Evolutionary conservation across 2,329 filamentous ascomycete species (phyloP).

Genomic region (Hymenoscyphus linearis): DNA sequence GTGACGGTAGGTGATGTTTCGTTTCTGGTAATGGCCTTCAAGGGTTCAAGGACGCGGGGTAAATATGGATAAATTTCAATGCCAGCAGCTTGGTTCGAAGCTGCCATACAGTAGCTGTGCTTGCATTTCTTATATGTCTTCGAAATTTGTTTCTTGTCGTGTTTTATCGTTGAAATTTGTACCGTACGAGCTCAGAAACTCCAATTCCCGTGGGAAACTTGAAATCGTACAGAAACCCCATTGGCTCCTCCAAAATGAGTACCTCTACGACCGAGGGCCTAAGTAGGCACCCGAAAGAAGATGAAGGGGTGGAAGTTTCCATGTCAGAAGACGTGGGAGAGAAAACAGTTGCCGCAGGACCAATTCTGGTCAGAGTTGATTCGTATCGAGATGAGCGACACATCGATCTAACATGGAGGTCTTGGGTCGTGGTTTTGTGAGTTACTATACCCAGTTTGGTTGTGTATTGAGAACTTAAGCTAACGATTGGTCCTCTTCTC

Average conservation of each 20-base stretch:
- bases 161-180: not conserved
- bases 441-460: slow-evolving; percentile 9
- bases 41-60: not conserved
- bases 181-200: not conserved
- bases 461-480: slow-evolving; percentile 34
- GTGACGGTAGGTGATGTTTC: not conserved
- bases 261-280: not conserved
- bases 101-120: not conserved
- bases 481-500: not conserved
- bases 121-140: not conserved
- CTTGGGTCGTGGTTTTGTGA: slow-evolving; percentile 45
- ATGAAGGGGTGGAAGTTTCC: not conserved
- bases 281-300: not conserved
- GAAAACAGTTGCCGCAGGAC: not conserved
- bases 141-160: not conserved
- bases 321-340: not conserved
- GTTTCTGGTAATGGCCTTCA: not conserved
- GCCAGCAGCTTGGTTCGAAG: not conserved
- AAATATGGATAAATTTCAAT: not conserved
- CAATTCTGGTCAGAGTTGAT: slow-evolving; percentile 17
- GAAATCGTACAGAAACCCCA: not conserved
- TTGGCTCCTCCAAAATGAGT: not conserved
- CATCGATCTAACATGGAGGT: slow-evolving; percentile 48
- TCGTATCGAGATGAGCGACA: slow-evolving; percentile 33
- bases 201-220: no score